These are phyloP conservation scores for Saccharomycopsis vini DNA, from an alignment of 805 yeast genomes.

Conservation along the genomic window DNA sequence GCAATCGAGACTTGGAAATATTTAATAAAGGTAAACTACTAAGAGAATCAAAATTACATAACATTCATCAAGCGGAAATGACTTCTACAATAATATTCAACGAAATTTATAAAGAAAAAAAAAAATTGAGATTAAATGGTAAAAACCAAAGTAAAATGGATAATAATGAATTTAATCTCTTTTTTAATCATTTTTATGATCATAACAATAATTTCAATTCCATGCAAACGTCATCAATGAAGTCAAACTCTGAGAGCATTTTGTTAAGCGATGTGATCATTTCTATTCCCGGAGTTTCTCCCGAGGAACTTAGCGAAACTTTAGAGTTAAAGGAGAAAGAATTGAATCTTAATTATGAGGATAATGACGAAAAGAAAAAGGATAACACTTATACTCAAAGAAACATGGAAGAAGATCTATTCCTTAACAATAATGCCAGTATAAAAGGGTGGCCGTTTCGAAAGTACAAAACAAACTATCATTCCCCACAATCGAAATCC, in stretches of 20 bases:
- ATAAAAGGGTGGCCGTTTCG: no score
- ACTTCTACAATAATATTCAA: constrained; percentile 14
- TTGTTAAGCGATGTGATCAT: constrained; percentile 9
- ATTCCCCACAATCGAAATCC: no score
- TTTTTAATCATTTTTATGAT: no score
- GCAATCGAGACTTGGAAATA: constrained; percentile 2
- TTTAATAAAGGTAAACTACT: constrained; percentile 13
- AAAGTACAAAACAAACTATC: no score
- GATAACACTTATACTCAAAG: background rate
- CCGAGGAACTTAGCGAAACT: background rate
- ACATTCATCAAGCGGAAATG: constrained; percentile 13
- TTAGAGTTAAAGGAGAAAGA: background rate
- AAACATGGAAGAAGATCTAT: background rate
- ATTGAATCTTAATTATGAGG: background rate
- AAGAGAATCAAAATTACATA: constrained; percentile 10
- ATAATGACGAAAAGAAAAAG: background rate
- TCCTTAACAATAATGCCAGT: no score
- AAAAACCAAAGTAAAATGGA: no score
- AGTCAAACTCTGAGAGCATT: no score
- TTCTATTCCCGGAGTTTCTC: constrained; percentile 10
- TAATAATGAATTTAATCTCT: no score
- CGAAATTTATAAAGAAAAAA: constrained; percentile 13
- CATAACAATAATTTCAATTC: no score
- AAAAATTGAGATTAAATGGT: constrained; percentile 3
- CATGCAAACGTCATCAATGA: no score